Base-by-base conservation (phyloP, 257 asterid species). In the Cynanchum wilfordii region DNA sequence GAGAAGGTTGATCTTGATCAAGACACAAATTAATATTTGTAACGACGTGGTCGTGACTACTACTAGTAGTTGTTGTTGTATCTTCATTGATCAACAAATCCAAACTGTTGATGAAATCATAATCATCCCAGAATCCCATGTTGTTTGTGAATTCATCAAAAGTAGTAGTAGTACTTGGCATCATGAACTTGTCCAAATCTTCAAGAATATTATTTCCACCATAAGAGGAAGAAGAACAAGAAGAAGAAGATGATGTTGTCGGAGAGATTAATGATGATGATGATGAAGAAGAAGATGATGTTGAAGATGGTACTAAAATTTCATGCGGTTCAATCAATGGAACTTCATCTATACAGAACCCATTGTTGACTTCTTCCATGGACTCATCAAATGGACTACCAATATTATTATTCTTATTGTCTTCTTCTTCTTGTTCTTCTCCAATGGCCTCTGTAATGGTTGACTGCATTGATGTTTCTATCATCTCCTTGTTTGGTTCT, bases 241-340 rank as follows among this genome's bases (percentile, higher is more conserved):
- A 62, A 8, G 86, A 80, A 0, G 89, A 73, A 0, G 86, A 52
- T 0, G 83, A 65, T 3, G 82, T 59, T 20, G 80, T 78, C 1
- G 83, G 56, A 5, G 88, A 71, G 0, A 88, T 75, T 3, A 86
- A 72, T 3, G 84, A 42, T 7, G 85, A 74, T 3, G 82, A 76
- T 44, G 78, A 77, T 16, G 75, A 73, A 2, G 86, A 73, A 2
- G 86, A 49, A 0, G 86, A 71, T 0, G 86, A 52, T 0, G 87
- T 73, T 4, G 80, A 79, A 0, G 89, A 73, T 0, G 86, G 78
- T 13, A 86, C 80, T 17, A 88, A 71, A 12, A 90, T 89, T 49
- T 90, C 97, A 57, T 88, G 85, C 7, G 96, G 96, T 47, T 88
- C 82, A 40, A 88, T 82, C 40, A 90, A 72, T 12, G 97, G 97